Percentiles rank a stretch among this genome's conserved stretches.
These are phyloP conservation scores for Penicillium nordicum DNA, from an alignment of 2,329 filamentous ascomycete genomes.

Conservation along the genomic window DNA sequence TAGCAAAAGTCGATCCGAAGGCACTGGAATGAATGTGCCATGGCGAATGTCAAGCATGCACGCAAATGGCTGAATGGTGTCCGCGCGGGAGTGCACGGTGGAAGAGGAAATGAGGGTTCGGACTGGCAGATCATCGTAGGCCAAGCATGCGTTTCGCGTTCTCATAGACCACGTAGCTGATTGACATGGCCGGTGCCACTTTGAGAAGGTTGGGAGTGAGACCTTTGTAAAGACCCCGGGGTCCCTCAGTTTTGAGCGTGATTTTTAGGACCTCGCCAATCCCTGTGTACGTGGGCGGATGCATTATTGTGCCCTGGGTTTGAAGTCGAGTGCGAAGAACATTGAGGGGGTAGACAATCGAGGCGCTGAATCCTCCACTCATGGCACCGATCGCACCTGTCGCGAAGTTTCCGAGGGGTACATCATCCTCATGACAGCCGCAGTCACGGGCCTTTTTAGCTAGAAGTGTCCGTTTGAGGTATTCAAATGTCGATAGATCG, in stretches of 20 bases:
- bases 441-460: conserved; percentile 64
- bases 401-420: conserved; percentile 72
- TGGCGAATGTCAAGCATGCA: conserved; percentile 1
- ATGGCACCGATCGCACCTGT: conserved; percentile 87
- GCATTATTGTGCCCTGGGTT: conserved; percentile 89
- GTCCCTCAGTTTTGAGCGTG: conserved; percentile 78
- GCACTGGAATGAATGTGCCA: neutral
- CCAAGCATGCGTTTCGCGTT: conserved; percentile 74
- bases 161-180: conserved; percentile 91
- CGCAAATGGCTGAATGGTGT: neutral
- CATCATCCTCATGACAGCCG: conserved; percentile 78
- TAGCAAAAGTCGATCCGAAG: neutral
- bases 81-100: neutral
- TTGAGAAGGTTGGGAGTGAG: conserved; percentile 93
- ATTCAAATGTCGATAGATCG: conserved; percentile 92
- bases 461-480: conserved; percentile 74
- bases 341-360: conserved; percentile 93
- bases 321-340: conserved; percentile 87
- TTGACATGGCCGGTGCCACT: conserved; percentile 91
- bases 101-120: neutral
- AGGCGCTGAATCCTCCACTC: conserved; percentile 86
- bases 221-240: conserved; percentile 87
- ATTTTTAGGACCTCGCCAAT: conserved; percentile 84
- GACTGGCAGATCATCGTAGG: conserved; percentile 36
- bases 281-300: conserved; percentile 84